phyloP scores from a whole-genome alignment of 352 stramenopile species.

The Globisporangium middletonii region DNA sequence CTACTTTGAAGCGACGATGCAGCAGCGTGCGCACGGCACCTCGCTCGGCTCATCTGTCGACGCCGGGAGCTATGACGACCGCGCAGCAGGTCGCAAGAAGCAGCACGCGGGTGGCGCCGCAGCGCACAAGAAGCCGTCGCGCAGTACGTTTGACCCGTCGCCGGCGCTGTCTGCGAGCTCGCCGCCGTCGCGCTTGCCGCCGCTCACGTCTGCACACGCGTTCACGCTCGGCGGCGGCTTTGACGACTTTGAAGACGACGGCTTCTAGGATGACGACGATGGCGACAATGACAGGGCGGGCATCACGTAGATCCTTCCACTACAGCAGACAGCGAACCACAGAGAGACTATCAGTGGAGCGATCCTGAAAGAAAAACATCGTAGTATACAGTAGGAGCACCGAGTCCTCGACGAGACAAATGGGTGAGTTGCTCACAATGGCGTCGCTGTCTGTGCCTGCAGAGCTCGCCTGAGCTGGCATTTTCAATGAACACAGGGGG shows the following conservation, averaged over 20 bases:
- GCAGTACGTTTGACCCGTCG: conserved; percentile 56
- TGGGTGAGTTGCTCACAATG: no score
- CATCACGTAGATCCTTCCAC: no score
- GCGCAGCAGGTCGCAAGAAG: background rate
- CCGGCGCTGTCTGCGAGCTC: conserved; percentile 64
- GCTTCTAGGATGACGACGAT: conserved; percentile 17
- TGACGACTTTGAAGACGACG: conserved; percentile 49
- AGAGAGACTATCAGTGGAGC: no score
- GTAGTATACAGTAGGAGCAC: no score
- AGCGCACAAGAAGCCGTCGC: conserved; percentile 15
- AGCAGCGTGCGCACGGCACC: conserved; percentile 36
- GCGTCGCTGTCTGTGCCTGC: no score
- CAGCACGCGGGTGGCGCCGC: conserved; percentile 4
- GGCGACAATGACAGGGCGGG: no score
- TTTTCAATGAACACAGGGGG: no score
- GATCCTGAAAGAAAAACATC: no score
- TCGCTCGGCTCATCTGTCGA: conserved; percentile 52
- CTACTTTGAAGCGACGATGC: conserved; percentile 45
- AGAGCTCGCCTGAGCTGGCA: no score
- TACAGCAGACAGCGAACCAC: no score
- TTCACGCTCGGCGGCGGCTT: conserved; percentile 61
- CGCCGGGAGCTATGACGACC: conserved; percentile 34
- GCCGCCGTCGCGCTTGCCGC: conserved; percentile 56
- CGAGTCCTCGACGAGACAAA: no score
- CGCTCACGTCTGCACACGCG: conserved; percentile 36